Evolutionary conservation across 805 yeast species (phyloP), one percentile per base, ranked within the genome.

Genomic region (Tetrapisispora phaffii): DNA sequence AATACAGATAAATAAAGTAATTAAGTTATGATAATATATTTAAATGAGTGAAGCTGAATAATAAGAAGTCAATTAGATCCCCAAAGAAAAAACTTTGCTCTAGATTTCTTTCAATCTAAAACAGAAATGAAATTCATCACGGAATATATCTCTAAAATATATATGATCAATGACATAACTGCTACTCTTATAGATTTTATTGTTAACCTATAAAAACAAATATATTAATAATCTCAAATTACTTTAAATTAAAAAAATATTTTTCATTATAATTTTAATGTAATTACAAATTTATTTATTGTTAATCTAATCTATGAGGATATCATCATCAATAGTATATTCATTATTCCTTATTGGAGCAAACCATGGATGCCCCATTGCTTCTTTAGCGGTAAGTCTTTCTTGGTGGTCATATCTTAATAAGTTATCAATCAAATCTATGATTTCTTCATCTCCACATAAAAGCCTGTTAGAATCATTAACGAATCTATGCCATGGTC

Each of bases 321-420:
- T 31, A 28, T 34, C 33, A 7, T 44, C 45, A n/a, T 44, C 38
- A 19, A 20, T 16, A 21, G 15, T 22, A 17, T 44, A 44, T 24
- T 44, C 41, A 32, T 40, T 40, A 35, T 49, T 44, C 34, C 59
- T 51, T 16, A 58, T 50, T 13, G 60, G 58, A 20, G 45, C 56
- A 45, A 59, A 59, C 62, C 62, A 58, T 19, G 52, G 51, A 66
- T 88, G 96, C 3, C 62, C 75, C 87, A 86, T 77, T 16, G 96
- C 94, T 63, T 88, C 96, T 62, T 75, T 71, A 2, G 96, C 96
- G 4, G 96, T 88, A 47, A 85, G 71, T 58, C 96, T 76, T 57
- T 81, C 85, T 62, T 82, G 89, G 60, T 88, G 96, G 61, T 88
- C 96, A 57, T 85, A 88, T 47, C 81, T 74, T 56, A 88, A 69